phyloP scores from a whole-genome alignment of 2,329 filamentous ascomycete genomes.

The Sporothrix globosa region DNA sequence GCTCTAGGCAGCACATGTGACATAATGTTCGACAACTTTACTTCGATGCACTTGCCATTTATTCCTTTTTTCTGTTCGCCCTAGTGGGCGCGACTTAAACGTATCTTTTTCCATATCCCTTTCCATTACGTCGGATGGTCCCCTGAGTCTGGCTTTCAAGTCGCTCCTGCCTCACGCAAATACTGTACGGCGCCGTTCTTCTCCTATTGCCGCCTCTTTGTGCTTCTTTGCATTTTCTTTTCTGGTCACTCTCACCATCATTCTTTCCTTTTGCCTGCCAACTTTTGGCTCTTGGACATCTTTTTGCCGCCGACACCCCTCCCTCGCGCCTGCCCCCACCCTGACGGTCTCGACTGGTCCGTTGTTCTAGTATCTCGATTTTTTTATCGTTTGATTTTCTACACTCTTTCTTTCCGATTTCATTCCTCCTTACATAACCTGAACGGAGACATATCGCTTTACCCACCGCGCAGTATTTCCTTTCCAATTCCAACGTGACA shows the following conservation, averaged over 20 bases:
- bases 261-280: neutral
- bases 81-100: no score
- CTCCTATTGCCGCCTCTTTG: neutral
- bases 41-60: neutral
- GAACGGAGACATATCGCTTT: neutral
- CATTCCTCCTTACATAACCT: neutral
- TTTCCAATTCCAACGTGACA: neutral
- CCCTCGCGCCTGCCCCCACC: conserved; percentile 23
- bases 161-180: neutral
- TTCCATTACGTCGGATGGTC: neutral
- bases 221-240: neutral
- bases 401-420: neutral
- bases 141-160: neutral
- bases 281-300: neutral
- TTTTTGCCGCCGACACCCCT: conserved; percentile 20
- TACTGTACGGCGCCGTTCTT: neutral
- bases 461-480: neutral
- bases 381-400: conserved; percentile 10
- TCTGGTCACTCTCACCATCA: neutral
- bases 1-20: conserved; percentile 24
- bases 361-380: conserved; percentile 14
- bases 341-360: neutral
- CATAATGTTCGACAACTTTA: neutral
- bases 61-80: neutral
- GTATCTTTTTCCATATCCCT: neutral